Evolutionary conservation across 176 grass and related monocot genomes (phyloP).

Genomic region (Zizania latifolia): DNA sequence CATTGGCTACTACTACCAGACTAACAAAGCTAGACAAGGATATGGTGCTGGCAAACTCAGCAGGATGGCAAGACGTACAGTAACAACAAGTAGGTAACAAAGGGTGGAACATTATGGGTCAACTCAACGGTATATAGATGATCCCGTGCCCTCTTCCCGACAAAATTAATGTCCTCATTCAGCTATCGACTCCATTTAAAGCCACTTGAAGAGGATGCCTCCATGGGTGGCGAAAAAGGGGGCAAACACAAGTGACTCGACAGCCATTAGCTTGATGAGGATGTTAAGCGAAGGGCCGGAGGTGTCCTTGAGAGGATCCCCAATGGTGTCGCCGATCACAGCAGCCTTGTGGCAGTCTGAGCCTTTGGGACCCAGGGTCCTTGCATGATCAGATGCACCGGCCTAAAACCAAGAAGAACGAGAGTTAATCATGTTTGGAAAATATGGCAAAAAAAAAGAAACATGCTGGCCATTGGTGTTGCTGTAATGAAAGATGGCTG

Average conservation of each 20-base stretch:
- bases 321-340: slow-evolving; percentile 91
- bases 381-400: slow-evolving; percentile 80
- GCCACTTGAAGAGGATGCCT: slow-evolving; percentile 75
- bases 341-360: slow-evolving; percentile 89
- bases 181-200: slow-evolving; percentile 25
- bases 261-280: slow-evolving; percentile 96
- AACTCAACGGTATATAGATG: not conserved
- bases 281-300: slow-evolving; percentile 91
- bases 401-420: slow-evolving; percentile 44
- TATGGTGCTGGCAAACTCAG: not conserved
- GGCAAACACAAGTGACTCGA: slow-evolving; percentile 89
- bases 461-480: not conserved
- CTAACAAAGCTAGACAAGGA: not conserved
- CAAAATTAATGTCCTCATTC: slow-evolving; percentile 15
- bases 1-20: slow-evolving; percentile 3
- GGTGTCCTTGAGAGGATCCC: slow-evolving; percentile 90
- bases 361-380: slow-evolving; percentile 66
- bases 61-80: not conserved
- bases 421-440: not conserved
- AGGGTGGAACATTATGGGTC: not conserved
- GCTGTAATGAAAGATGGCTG: not conserved
- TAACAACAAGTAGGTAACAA: not conserved
- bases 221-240: slow-evolving; percentile 86
- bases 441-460: not conserved
- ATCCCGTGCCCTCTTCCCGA: not conserved